A percentile compares a stretch with the other conserved stretches of the same genome.
Conservation (phyloP, 305 asterid genomes). For the Nicotiana rustica region DNA sequence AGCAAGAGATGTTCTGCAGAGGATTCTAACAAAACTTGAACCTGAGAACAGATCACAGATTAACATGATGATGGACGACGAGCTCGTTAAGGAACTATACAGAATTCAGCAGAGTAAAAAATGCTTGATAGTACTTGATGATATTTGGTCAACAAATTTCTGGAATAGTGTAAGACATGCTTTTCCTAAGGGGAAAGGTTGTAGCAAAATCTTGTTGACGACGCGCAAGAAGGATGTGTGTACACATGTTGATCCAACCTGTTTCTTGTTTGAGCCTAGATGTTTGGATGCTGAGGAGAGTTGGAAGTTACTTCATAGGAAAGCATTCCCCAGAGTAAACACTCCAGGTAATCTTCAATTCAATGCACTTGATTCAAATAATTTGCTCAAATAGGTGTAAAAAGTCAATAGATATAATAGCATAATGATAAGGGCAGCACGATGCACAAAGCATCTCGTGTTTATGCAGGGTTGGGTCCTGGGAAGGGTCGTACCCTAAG, state of each 20-base stretch:
- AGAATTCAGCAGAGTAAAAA: constrained; percentile 44
- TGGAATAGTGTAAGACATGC: constrained; percentile 57
- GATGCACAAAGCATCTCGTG: too few species aligned
- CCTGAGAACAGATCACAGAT: constrained; percentile 45
- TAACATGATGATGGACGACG: constrained; percentile 43
- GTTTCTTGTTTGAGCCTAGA: constrained; percentile 54
- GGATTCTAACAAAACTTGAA: constrained; percentile 52
- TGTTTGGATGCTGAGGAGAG: constrained; percentile 55
- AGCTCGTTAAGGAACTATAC: constrained; percentile 49
- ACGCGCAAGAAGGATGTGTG: constrained; percentile 57
- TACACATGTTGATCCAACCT: constrained; percentile 40
- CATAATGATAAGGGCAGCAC: too few species aligned
- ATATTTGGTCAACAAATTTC: constrained; percentile 54
- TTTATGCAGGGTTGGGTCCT: too few species aligned
- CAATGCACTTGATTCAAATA: background rate
- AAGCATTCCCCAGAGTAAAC: constrained; percentile 41
- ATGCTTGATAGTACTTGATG: constrained; percentile 65
- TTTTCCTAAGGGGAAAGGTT: constrained; percentile 44
- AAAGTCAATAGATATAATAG: background rate
- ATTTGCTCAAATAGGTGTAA: background rate
- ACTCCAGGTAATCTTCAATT: constrained; percentile 41
- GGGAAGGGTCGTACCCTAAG: too few species aligned
- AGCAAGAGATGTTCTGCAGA: constrained; percentile 52
- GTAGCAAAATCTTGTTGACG: constrained; percentile 53
- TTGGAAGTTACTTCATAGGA: constrained; percentile 58